These are phyloP conservation scores for Hygrophila difformis DNA, from an alignment of 257 asterid species.

Conservation along the genomic window DNA sequence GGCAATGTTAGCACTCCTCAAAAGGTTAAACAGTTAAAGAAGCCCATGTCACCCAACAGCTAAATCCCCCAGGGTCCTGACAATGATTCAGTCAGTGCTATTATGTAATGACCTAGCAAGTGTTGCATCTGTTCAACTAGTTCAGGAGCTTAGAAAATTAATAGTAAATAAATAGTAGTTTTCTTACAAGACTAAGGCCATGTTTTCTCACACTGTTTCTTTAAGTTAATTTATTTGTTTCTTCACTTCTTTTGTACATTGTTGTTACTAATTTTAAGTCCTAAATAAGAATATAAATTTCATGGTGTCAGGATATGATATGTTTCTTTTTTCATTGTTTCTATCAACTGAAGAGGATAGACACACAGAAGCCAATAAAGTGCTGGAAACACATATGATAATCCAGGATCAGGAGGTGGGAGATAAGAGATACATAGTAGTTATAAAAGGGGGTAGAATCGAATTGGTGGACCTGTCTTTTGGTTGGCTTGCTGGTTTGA, in stretches of 20 bases:
- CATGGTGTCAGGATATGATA: too few relatives aligned
- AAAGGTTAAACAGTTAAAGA: slow-evolving; percentile 13
- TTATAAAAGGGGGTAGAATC: slow-evolving; percentile 28
- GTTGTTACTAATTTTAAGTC: too few relatives aligned
- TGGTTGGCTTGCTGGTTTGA: slow-evolving; percentile 26
- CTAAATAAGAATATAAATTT: too few relatives aligned
- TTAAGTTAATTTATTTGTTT: too few relatives aligned
- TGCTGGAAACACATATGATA: slow-evolving; percentile 18
- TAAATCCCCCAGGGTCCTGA: too few relatives aligned
- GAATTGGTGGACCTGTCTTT: slow-evolving; percentile 31
- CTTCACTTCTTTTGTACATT: too few relatives aligned
- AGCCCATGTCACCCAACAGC: slow-evolving; percentile 4
- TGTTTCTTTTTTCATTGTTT: slow-evolving; percentile 20
- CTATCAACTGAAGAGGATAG: slow-evolving; percentile 22
- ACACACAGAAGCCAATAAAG: slow-evolving; percentile 16
- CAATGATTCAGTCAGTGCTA: background rate
- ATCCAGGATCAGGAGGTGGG: slow-evolving; percentile 35
- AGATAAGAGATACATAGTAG: slow-evolving; percentile 33
- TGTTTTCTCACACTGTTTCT: too few relatives aligned
- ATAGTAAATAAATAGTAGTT: too few relatives aligned
- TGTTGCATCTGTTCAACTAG: too few relatives aligned
- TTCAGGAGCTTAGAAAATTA: too few relatives aligned
- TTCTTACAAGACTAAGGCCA: too few relatives aligned
- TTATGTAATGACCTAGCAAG: background rate
- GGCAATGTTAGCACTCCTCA: slow-evolving; percentile 15